Evolutionary conservation across 192 early-diverging fungal genomes (phyloP).

Genomic region (Dissophora globulifera): DNA sequence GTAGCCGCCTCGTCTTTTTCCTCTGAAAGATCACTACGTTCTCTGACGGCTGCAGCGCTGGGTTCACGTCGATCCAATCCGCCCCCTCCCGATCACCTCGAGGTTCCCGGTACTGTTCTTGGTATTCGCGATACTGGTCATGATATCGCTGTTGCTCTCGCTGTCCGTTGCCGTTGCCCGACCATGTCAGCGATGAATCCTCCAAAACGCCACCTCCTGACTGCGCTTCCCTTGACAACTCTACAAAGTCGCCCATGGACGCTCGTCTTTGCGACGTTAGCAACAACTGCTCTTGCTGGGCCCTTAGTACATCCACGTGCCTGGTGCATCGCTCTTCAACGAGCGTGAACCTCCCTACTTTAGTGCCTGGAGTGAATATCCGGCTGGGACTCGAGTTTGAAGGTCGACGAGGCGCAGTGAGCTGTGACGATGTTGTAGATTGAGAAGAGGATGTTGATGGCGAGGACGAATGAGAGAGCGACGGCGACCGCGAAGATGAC

Average conservation of each 20-base stretch:
- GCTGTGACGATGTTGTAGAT: slow-evolving; percentile 7
- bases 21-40: slow-evolving; percentile 44
- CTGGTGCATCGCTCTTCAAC: slow-evolving; percentile 27
- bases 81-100: neutral
- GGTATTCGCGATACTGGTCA: neutral
- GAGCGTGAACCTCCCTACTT: slow-evolving; percentile 41
- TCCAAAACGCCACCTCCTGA: too few species aligned
- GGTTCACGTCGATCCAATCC: neutral
- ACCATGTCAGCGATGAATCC: too few species aligned
- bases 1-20: too few species aligned
- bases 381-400: neutral
- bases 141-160: too few species aligned
- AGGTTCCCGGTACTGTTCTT: neutral
- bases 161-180: too few species aligned
- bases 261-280: slow-evolving; percentile 1
- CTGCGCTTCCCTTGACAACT: too few species aligned
- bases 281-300: neutral
- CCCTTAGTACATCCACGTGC: slow-evolving; percentile 19
- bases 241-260: slow-evolving; percentile 15
- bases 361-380: slow-evolving; percentile 34
- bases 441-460: neutral
- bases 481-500: neutral
- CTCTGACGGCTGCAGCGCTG: slow-evolving; percentile 16
- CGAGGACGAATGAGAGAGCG: neutral
- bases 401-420: neutral